phyloP scores from a whole-genome alignment of 2,329 filamentous ascomycete genomes.

The Volutella citrinella region DNA sequence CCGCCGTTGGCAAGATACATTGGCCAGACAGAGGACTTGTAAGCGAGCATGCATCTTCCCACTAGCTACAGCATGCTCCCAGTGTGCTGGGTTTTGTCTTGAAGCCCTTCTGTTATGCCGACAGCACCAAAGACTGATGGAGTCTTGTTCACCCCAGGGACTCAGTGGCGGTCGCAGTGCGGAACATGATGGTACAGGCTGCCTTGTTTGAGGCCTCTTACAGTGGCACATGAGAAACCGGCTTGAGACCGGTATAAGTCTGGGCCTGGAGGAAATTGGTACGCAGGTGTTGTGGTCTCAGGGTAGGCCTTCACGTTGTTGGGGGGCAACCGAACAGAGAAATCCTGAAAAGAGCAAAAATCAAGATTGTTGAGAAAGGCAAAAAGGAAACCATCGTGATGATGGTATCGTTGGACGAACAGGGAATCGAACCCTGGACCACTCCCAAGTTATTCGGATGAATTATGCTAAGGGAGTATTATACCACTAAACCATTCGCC shows the following conservation, averaged over 20 bases:
- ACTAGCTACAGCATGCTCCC: too few species aligned
- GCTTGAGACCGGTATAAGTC: too few species aligned
- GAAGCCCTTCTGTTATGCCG: too few species aligned
- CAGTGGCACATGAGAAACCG: too few species aligned
- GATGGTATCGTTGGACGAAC: conserved; percentile 29
- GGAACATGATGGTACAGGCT: too few species aligned
- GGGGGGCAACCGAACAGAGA: too few species aligned
- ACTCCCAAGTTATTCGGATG: conserved; percentile 20
- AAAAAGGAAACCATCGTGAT: too few species aligned
- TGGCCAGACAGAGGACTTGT: conserved; percentile 13
- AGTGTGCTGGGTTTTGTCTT: too few species aligned
- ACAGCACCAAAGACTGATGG: background rate
- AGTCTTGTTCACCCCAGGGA: background rate
- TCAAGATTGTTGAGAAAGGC: background rate
- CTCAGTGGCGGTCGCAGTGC: conserved; percentile 4
- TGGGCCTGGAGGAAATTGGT: background rate
- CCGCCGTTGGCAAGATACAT: conserved; percentile 13
- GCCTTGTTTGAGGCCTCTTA: too few species aligned
- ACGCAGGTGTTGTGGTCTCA: background rate
- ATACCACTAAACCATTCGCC: conserved; percentile 32
- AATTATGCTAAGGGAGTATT: conserved; percentile 31
- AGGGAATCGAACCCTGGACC: conserved; percentile 31
- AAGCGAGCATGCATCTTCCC: conserved; percentile 21
- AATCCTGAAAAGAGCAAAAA: too few species aligned
- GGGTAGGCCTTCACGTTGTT: too few species aligned